Evolutionary conservation across 352 stramenopile species (phyloP).

Genomic region (Pythium phragmiticola): DNA sequence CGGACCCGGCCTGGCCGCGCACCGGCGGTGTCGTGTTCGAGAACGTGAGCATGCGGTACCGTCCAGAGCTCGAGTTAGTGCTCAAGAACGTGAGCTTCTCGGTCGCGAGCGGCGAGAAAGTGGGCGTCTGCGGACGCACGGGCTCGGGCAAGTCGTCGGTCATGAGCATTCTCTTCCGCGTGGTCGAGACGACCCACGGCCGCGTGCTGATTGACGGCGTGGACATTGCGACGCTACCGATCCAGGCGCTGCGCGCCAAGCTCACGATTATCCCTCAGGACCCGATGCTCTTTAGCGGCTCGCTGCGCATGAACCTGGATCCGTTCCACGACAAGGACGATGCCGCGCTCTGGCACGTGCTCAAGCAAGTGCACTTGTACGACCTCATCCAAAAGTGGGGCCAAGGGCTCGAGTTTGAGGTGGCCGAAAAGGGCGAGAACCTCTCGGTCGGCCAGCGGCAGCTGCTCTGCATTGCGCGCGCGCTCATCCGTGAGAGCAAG

Average conservation of each 20-base stretch:
- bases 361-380: constrained; percentile 64
- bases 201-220: constrained; percentile 85
- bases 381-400: constrained; percentile 30
- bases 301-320: constrained; percentile 86
- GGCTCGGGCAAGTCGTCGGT: constrained; percentile 46
- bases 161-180: constrained; percentile 41
- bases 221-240: constrained; percentile 51
- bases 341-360: constrained; percentile 47
- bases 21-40: constrained; percentile 41
- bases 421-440: constrained; percentile 90
- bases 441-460: constrained; percentile 90
- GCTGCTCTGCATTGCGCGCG: constrained; percentile 90
- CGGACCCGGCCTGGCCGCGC: constrained; percentile 37
- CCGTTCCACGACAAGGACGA: constrained; percentile 79
- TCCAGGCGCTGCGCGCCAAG: constrained; percentile 30
- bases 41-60: constrained; percentile 44
- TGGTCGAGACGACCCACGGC: constrained; percentile 36
- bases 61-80: constrained; percentile 41
- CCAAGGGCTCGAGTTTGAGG: constrained; percentile 63
- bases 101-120: constrained; percentile 81
- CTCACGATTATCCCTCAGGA: constrained; percentile 90
- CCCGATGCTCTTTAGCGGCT: constrained; percentile 88
- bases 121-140: constrained; percentile 60
- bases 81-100: constrained; percentile 35
- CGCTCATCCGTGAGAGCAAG: constrained; percentile 73